phyloP scores from a whole-genome alignment of 108 stramenopile species.

The Discostella stelligeroides region DNA sequence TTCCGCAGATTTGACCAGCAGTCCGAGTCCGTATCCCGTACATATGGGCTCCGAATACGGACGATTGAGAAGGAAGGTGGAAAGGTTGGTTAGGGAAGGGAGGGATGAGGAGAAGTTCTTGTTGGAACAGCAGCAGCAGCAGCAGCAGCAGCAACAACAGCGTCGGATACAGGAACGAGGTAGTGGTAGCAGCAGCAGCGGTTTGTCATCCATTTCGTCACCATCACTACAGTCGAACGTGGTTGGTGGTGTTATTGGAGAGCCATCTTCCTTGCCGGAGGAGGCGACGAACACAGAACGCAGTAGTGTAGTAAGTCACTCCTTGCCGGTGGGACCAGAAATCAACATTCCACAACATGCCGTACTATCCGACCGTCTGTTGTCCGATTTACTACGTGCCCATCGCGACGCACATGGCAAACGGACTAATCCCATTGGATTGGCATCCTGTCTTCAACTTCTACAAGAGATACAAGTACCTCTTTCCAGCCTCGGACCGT shows the following conservation, averaged over 20 bases:
- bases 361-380: conserved; percentile 68
- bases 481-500: conserved; percentile 61
- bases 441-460: conserved; percentile 61
- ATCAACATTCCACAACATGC: too few relatives aligned
- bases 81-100: conserved; percentile 26
- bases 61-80: conserved; percentile 56
- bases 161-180: too few relatives aligned
- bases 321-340: too few relatives aligned
- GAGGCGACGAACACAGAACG: too few relatives aligned
- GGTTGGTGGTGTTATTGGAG: too few relatives aligned
- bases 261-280: conserved; percentile 17
- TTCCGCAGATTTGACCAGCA: conserved; percentile 65
- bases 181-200: too few relatives aligned
- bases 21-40: conserved; percentile 68
- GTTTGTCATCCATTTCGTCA: background rate
- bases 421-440: conserved; percentile 66
- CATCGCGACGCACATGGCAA: conserved; percentile 81
- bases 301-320: too few relatives aligned
- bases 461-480: conserved; percentile 70
- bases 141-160: too few relatives aligned
- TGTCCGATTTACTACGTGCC: conserved; percentile 70
- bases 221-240: background rate
- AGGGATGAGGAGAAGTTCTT: conserved; percentile 30
- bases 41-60: conserved; percentile 66
- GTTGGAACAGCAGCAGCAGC: conserved; percentile 31